phyloP scores from a whole-genome alignment of 345 rosid species.

The Brassica carinata region DNA sequence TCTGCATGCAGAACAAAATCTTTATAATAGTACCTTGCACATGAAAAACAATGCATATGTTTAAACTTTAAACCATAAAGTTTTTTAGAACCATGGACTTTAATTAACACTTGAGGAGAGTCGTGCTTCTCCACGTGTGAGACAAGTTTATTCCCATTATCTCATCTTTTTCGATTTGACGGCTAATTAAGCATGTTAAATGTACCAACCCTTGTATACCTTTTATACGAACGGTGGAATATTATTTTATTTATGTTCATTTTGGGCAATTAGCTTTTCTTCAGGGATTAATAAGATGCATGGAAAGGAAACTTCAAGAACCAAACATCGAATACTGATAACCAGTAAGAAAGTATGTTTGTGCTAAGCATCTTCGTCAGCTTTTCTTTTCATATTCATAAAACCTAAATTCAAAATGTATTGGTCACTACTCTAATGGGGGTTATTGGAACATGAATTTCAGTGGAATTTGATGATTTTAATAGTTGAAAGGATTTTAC shows the following conservation, averaged over 20 bases:
- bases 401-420: conserved; percentile 13
- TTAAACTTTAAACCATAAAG: not conserved
- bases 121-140: conserved; percentile 22
- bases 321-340: conserved; percentile 36
- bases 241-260: conserved; percentile 6
- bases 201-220: conserved; percentile 3
- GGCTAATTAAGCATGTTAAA: not conserved
- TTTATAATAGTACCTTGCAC: conserved; percentile 14
- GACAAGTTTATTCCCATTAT: conserved; percentile 15
- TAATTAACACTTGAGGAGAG: conserved; percentile 2
- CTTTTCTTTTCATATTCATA: conserved; percentile 28
- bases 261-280: conserved; percentile 21
- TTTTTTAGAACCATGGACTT: not conserved
- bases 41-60: not conserved
- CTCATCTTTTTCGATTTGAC: conserved; percentile 11
- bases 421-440: conserved; percentile 26
- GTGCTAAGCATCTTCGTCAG: conserved; percentile 34
- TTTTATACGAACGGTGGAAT: conserved; percentile 26
- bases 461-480: too few species aligned
- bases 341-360: conserved; percentile 25
- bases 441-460: too few species aligned
- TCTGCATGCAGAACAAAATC: conserved; percentile 27
- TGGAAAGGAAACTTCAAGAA: conserved; percentile 30
- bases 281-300: conserved; percentile 13
- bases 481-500: too few species aligned